Evolutionary conservation across 192 early-diverging fungal genomes (phyloP).

Genomic region (Gryganskiella cystojenkinii): DNA sequence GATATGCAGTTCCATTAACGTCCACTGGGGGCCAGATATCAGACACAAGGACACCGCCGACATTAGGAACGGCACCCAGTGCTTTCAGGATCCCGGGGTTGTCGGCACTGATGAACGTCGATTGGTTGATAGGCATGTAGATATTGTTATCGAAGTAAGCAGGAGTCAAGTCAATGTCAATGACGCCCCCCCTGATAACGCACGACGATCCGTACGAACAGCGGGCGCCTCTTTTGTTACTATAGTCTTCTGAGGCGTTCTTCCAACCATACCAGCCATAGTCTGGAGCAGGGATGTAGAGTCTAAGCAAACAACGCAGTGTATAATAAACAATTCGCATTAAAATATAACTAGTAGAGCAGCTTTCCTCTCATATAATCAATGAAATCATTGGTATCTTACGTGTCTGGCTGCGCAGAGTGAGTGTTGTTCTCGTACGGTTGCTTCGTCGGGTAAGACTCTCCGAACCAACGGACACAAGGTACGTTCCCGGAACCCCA

Average conservation of each 20-base stretch:
- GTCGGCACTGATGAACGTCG: neutral
- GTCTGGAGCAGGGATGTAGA: slow-evolving; percentile 1
- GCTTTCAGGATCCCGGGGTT: neutral
- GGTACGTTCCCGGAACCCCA: neutral
- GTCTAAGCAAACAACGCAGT: neutral
- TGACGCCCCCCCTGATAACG: no score
- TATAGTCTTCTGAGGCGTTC: neutral
- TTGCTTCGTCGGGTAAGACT: slow-evolving; percentile 4
- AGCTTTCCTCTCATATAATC: no score
- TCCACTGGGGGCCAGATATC: slow-evolving; percentile 3
- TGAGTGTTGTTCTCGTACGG: slow-evolving; percentile 5
- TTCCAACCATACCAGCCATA: slow-evolving; percentile 1
- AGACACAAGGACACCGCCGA: neutral
- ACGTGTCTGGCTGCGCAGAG: neutral
- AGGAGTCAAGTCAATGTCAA: no score
- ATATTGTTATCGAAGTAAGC: no score
- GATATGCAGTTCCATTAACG: neutral
- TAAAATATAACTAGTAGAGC: no score
- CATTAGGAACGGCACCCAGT: neutral
- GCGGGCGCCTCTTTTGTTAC: no score
- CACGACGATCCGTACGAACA: no score
- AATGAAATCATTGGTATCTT: no score
- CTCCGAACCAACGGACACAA: slow-evolving; percentile 22
- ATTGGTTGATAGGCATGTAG: neutral
- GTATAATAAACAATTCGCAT: no score